Conservation (phyloP, 345 rosid species). For the Eucalyptus regnans region DNA sequence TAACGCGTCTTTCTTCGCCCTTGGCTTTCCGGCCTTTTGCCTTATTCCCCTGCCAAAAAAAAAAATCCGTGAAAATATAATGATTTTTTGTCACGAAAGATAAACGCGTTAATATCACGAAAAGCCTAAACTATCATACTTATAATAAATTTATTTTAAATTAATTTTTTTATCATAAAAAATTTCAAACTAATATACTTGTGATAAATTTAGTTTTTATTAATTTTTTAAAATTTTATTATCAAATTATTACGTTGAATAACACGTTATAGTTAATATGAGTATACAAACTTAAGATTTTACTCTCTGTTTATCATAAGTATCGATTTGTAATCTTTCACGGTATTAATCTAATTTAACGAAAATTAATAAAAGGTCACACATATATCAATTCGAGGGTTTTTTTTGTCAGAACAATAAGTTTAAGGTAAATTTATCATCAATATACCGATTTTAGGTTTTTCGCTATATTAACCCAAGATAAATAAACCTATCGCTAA, state of each 20-base stretch:
- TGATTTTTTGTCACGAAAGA: background rate
- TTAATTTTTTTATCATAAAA: no score
- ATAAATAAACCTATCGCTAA: background rate
- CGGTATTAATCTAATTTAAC: no score
- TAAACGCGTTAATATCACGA: background rate
- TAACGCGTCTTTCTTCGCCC: background rate
- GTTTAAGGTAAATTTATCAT: no score
- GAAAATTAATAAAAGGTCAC: no score
- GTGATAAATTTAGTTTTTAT: no score
- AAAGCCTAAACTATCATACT: background rate
- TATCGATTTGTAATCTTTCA: no score
- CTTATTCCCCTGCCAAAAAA: background rate
- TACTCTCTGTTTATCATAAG: no score
- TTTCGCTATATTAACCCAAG: background rate
- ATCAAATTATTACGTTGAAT: no score
- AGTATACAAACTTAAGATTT: accelerated
- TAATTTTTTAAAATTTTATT: no score
- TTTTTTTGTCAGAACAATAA: background rate
- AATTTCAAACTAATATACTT: background rate
- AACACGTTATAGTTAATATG: no score
- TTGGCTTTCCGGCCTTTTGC: background rate
- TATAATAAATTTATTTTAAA: no score
- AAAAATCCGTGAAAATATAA: background rate
- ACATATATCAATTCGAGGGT: accelerated
- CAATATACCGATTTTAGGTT: accelerated